Evolutionary conservation across 1,284 basidiomycete genomes (phyloP).

Genomic region (Violaceomyces palustris): DNA sequence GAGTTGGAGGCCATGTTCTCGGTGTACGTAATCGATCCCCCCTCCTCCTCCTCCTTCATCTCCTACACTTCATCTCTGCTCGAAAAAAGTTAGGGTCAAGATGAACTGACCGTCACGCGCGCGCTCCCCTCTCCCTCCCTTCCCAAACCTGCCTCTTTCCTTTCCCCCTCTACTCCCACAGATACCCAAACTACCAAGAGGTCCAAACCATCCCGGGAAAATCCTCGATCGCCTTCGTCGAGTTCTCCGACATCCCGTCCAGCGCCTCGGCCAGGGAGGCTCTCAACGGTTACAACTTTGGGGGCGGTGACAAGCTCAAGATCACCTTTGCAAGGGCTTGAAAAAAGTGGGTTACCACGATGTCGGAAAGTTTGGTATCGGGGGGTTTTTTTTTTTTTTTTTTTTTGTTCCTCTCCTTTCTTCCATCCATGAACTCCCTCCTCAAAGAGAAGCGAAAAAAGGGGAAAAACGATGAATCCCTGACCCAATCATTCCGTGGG

Average conservation of each 20-base stretch:
- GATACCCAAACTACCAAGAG: slow-evolving; percentile 38
- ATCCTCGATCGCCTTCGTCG: slow-evolving; percentile 48
- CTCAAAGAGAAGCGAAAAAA: no score
- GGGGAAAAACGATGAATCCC: no score
- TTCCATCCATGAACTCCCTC: no score
- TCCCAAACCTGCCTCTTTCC: neutral
- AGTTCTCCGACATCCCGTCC: slow-evolving; percentile 40
- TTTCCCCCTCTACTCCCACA: slow-evolving; percentile 1
- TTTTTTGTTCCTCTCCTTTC: no score
- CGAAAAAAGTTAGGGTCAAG: neutral
- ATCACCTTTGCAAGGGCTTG: slow-evolving; percentile 36
- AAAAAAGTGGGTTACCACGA: no score
- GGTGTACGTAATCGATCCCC: slow-evolving; percentile 13
- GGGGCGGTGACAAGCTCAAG: slow-evolving; percentile 45
- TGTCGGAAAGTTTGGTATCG: no score
- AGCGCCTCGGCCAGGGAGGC: slow-evolving; percentile 42
- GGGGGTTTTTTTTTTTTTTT: no score
- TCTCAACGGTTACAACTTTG: slow-evolving; percentile 46
- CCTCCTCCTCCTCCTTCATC: no score
- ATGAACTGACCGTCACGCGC: neutral
- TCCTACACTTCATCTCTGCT: no score
- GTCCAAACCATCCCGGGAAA: slow-evolving; percentile 50
- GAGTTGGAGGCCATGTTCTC: slow-evolving; percentile 43
- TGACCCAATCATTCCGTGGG: no score
- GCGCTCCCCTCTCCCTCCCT: neutral